Evolutionary conservation across 2,329 filamentous ascomycete species (phyloP).

Genomic region (Colletotrichum melonis): DNA sequence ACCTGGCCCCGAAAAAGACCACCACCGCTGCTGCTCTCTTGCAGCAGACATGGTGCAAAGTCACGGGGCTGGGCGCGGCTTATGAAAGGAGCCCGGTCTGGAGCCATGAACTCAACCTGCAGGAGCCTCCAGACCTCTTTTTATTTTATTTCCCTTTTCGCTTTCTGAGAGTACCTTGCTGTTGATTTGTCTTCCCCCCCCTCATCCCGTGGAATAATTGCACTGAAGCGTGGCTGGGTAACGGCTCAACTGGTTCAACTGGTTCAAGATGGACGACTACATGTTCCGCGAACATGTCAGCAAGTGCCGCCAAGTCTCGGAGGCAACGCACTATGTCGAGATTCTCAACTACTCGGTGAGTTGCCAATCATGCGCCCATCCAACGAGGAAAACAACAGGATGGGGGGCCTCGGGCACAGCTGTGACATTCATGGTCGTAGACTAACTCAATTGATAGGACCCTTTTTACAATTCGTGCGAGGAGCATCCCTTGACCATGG

Average conservation of each 20-base stretch:
- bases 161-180: constrained; percentile 11
- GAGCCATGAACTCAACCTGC: constrained; percentile 29
- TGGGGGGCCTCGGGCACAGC: not conserved
- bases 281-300: constrained; percentile 63
- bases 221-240: not conserved
- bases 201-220: not conserved
- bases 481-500: constrained; percentile 61
- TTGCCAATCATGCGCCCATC: constrained; percentile 1
- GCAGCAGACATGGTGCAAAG: constrained; percentile 27
- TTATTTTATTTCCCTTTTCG: not conserved
- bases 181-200: not conserved
- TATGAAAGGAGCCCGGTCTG: constrained; percentile 34
- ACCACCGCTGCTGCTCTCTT: not conserved
- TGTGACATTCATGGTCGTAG: not conserved
- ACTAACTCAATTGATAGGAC: constrained; percentile 51
- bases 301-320: constrained; percentile 59
- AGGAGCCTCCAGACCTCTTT: constrained; percentile 29
- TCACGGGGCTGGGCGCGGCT: constrained; percentile 35
- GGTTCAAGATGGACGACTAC: constrained; percentile 67
- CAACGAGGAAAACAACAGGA: not conserved
- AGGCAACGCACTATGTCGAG: constrained; percentile 67
- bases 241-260: constrained; percentile 18
- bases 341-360: constrained; percentile 70
- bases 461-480: constrained; percentile 60
- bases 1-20: constrained; percentile 4